phyloP scores from a whole-genome alignment of 2,329 filamentous ascomycete species.

The Cladosporium austrohemisphaericum region DNA sequence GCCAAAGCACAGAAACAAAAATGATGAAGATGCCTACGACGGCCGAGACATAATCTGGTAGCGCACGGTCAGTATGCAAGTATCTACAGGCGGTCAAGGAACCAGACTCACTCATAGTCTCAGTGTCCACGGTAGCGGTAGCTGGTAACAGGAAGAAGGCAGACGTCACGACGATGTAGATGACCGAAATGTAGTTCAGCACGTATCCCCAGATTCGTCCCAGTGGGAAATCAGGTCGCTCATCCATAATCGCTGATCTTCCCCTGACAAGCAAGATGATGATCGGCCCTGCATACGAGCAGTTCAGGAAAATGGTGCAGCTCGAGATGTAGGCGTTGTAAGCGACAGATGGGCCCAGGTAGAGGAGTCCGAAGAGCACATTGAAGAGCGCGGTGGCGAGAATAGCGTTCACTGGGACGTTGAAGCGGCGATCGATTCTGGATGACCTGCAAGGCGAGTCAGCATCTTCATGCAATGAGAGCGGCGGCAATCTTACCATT shows the following conservation, averaged over 20 bases:
- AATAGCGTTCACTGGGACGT: slow-evolving; percentile 19
- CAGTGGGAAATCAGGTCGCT: slow-evolving; percentile 1
- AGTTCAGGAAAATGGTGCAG: slow-evolving; percentile 12
- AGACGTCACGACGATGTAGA: slow-evolving; percentile 2
- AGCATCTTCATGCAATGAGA: neutral
- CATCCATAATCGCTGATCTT: neutral
- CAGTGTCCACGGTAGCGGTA: neutral
- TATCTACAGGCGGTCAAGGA: too few species aligned
- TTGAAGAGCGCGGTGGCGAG: slow-evolving; percentile 17
- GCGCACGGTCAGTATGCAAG: neutral
- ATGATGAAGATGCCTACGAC: slow-evolving; percentile 5
- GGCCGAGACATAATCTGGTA: slow-evolving; percentile 9
- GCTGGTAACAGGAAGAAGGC: slow-evolving; percentile 2
- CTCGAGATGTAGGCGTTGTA: slow-evolving; percentile 9
- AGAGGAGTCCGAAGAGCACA: slow-evolving; percentile 6
- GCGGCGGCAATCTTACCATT: neutral
- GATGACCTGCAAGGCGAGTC: slow-evolving; percentile 10
- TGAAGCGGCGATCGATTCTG: neutral
- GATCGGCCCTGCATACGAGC: slow-evolving; percentile 7
- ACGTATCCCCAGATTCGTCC: neutral
- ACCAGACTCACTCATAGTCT: neutral
- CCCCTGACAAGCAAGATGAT: slow-evolving; percentile 5
- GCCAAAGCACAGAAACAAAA: slow-evolving; percentile 1
- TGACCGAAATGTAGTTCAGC: neutral
- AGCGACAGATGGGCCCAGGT: slow-evolving; percentile 6